phyloP scores from a whole-genome alignment of 176 grass and related monocot species.

The Rhipidocladum racemiflorum region DNA sequence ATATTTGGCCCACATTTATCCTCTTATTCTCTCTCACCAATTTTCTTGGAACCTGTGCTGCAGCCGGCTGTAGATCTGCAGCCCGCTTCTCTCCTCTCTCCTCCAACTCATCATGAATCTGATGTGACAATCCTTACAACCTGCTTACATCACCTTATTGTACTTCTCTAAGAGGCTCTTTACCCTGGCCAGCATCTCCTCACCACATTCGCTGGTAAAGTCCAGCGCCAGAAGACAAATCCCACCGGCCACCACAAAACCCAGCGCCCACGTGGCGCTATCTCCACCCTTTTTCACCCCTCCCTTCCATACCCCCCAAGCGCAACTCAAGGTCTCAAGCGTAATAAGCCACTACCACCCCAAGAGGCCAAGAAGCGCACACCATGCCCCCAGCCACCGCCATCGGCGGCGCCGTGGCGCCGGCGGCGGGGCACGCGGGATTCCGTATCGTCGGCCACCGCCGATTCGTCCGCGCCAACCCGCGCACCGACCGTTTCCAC shows the following conservation, averaged over 20 bases:
- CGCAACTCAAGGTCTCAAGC: background rate
- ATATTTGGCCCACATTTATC: no score
- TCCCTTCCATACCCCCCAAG: no score
- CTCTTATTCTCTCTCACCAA: no score
- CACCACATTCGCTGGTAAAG: no score
- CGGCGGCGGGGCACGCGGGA: background rate
- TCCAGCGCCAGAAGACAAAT: background rate
- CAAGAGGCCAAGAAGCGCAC: background rate
- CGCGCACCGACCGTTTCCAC: constrained; percentile 59
- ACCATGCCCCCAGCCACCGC: constrained; percentile 30
- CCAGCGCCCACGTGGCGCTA: constrained; percentile 14
- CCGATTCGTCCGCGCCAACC: constrained; percentile 21
- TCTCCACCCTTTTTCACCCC: constrained; percentile 28
- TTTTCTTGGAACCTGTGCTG: no score
- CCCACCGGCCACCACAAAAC: constrained; percentile 23
- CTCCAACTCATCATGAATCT: no score
- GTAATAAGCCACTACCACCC: background rate
- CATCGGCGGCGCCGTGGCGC: constrained; percentile 10
- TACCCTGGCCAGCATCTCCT: no score
- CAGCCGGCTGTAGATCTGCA: no score
- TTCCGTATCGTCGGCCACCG: background rate
- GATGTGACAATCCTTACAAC: no score
- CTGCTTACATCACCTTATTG: no score
- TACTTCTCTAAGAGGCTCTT: no score
- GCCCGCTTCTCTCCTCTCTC: no score